phyloP scores from a whole-genome alignment of 495 filamentous ascomycete genomes.

The Hyaloscypha bicolor region DNA sequence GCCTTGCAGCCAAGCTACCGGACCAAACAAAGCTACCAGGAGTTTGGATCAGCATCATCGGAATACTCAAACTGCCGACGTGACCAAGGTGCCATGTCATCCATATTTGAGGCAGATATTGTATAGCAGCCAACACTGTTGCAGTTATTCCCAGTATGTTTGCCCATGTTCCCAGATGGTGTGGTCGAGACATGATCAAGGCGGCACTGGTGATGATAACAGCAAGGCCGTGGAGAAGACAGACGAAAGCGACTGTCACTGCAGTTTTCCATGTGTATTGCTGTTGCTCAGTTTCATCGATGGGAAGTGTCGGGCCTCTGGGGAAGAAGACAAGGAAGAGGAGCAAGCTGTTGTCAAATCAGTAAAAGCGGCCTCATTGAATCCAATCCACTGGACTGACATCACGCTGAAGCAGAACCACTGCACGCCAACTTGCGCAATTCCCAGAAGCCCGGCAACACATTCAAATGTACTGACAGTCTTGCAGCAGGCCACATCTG shows the following conservation, averaged over 20 bases:
- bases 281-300: slow-evolving; percentile 39
- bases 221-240: slow-evolving; percentile 68
- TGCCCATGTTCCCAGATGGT: slow-evolving; percentile 71
- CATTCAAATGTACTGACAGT: slow-evolving; percentile 81
- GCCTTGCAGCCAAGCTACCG: slow-evolving; percentile 75
- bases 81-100: slow-evolving; percentile 83
- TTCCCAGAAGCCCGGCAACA: slow-evolving; percentile 79
- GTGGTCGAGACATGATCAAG: slow-evolving; percentile 58
- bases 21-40: slow-evolving; percentile 90
- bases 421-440: slow-evolving; percentile 86
- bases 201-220: slow-evolving; percentile 67
- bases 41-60: slow-evolving; percentile 98
- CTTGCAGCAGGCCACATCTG: slow-evolving; percentile 82
- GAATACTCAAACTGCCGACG: slow-evolving; percentile 87
- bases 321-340: slow-evolving; percentile 89
- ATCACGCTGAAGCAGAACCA: slow-evolving; percentile 91
- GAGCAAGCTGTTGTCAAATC: slow-evolving; percentile 58
- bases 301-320: slow-evolving; percentile 53
- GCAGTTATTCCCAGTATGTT: slow-evolving; percentile 79
- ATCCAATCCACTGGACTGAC: slow-evolving; percentile 48
- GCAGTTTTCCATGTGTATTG: slow-evolving; percentile 75
- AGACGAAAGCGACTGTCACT: slow-evolving; percentile 66
- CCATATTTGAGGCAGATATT: slow-evolving; percentile 94
- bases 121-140: slow-evolving; percentile 77
- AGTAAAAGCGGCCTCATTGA: too few relatives aligned